Conservation (phyloP, 805 yeast species). For the Kockiozyma suomiensis region DNA sequence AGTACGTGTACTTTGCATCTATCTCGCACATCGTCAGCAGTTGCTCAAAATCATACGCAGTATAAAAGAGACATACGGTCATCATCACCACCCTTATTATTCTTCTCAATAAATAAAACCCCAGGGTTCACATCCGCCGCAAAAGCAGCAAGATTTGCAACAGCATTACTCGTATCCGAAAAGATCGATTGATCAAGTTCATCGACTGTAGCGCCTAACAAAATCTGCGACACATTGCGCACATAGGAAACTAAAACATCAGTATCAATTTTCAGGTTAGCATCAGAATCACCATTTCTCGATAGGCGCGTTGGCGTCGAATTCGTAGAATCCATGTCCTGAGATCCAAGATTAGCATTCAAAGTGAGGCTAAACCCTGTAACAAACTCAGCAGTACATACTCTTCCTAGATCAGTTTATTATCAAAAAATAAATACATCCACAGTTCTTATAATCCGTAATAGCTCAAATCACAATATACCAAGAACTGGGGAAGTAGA, state of each 20-base stretch:
- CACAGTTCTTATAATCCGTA: too few species aligned
- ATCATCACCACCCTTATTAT: constrained; percentile 12
- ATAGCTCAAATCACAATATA: too few species aligned
- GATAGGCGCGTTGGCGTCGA: background rate
- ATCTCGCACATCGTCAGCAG: background rate
- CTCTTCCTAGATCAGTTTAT: too few species aligned
- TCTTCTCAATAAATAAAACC: constrained; percentile 37
- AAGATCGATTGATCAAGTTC: constrained; percentile 34
- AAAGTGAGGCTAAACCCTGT: too few species aligned
- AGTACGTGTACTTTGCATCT: constrained; percentile 2
- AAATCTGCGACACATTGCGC: constrained; percentile 22
- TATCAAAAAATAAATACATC: too few species aligned
- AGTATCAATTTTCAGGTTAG: background rate
- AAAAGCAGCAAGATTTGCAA: constrained; percentile 26
- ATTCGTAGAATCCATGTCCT: background rate
- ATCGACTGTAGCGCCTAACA: constrained; percentile 34
- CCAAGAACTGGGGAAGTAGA: too few species aligned
- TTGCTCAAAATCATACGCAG: background rate
- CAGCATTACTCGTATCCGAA: constrained; percentile 19
- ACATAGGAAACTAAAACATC: constrained; percentile 23
- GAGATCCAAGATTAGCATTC: background rate
- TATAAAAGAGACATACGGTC: background rate
- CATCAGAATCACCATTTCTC: background rate
- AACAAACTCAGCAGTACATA: too few species aligned
- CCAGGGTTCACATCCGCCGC: constrained; percentile 35